Evolutionary conservation across 495 filamentous ascomycete genomes (phyloP), one percentile per base, ranked within the genome.

Genomic region (Sphaerosporella brunnea): DNA sequence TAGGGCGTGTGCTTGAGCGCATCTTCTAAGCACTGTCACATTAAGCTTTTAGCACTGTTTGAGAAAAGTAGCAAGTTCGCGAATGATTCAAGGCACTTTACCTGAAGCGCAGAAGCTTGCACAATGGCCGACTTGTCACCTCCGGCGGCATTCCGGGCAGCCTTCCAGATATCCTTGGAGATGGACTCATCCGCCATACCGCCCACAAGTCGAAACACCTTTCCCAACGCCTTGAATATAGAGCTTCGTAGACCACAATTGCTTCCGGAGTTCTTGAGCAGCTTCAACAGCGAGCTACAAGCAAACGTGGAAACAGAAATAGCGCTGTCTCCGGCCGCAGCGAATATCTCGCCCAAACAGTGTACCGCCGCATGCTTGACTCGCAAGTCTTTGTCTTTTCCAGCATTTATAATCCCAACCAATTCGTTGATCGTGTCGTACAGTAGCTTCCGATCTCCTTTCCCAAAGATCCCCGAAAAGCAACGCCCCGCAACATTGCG

Each of bases 381-480:
- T 55, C 69, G 71, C 2, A 80, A 38, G 45, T 95, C 90, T 45
- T 73, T 80, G 59, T 94, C 88, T 62, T 94, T 99, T 16, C 82
- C 75, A 19, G 72, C 71, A 57, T 79, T 79, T 35, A 92, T 59
- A 35, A 94, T 76, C 13, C 65, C 74, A 2, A 86, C 69, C 2
- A 99, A 66, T 52, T 95, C 88, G 50, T 88, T 93, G 53, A 94
- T 79, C 4, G 85, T 84, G 61, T 99, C 90, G 61, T 88, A 96
- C 1, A 99, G 71, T 41, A 87, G 67, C 60, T 90, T 94, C 47
- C 90, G 72, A 62, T 94, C 86, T 3, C 92, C 92, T 62, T 83
- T 86, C 21, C 69, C 73, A 48, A 99, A 79, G 45, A 99, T 78
- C 46, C 78, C 76, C 35, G 79, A 79, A 58, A 93, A 84, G 54